Conservation (phyloP, 176 grass and related monocot species). For the Triticum aestivum region DNA sequence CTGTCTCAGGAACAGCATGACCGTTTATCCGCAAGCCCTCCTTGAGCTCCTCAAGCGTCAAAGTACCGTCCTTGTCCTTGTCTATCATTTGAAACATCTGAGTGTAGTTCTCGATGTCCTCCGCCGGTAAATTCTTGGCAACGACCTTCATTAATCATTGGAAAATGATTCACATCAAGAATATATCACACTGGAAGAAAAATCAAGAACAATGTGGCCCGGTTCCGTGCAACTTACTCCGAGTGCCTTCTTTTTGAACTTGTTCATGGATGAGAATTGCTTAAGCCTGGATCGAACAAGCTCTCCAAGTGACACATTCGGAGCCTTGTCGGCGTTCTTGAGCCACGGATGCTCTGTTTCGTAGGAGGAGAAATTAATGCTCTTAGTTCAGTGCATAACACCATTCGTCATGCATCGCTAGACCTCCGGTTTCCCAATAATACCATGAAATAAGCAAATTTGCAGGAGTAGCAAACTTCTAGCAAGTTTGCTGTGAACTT, state of each 20-base stretch:
- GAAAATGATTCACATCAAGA: slow-evolving; percentile 8
- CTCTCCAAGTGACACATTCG: slow-evolving; percentile 77
- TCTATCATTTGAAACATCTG: slow-evolving; percentile 88
- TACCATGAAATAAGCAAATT: neutral
- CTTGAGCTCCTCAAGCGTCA: slow-evolving; percentile 78
- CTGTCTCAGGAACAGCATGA: slow-evolving; percentile 54
- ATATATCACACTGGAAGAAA: neutral
- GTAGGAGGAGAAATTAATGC: neutral
- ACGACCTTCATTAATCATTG: slow-evolving; percentile 58
- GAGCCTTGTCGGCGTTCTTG: slow-evolving; percentile 60
- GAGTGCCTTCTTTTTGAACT: slow-evolving; percentile 90
- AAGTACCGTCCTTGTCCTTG: slow-evolving; percentile 59
- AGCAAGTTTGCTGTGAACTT: neutral
- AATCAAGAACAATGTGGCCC: slow-evolving; percentile 4
- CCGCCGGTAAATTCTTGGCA: slow-evolving; percentile 55
- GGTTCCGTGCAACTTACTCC: slow-evolving; percentile 49
- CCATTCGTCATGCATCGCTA: neutral
- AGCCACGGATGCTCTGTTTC: slow-evolving; percentile 83
- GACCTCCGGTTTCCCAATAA: neutral
- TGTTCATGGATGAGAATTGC: slow-evolving; percentile 94
- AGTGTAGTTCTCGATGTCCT: slow-evolving; percentile 64
- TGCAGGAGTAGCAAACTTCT: neutral
- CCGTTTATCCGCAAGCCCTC: slow-evolving; percentile 60
- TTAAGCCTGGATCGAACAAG: slow-evolving; percentile 69
- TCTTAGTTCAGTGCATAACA: slow-evolving; percentile 6